phyloP scores from a whole-genome alignment of 192 early-diverging fungal species.

The Helicostylum pulchrum region DNA sequence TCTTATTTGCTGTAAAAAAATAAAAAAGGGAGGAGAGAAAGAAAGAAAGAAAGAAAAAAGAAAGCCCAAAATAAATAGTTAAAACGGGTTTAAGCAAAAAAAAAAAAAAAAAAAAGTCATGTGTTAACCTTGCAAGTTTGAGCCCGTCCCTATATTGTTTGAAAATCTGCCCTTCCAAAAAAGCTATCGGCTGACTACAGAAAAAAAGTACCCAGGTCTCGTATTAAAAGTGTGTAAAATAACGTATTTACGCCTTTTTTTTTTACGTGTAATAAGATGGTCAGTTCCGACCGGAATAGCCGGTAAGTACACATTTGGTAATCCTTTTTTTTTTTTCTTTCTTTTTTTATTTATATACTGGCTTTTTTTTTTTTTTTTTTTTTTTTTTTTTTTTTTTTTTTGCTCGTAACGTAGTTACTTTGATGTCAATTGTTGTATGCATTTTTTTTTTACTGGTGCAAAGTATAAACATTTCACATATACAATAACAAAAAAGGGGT shows the following conservation, averaged over 20 bases:
- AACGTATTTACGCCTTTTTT: too few relatives aligned
- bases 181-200: slow-evolving; percentile 14
- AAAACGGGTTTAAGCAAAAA: neutral
- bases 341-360: too few relatives aligned
- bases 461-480: too few relatives aligned
- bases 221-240: too few relatives aligned
- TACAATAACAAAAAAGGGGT: too few relatives aligned
- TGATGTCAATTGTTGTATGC: too few relatives aligned
- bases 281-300: neutral
- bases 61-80: neutral
- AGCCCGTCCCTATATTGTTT: slow-evolving; percentile 7
- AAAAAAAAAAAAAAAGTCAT: too few relatives aligned
- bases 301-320: slow-evolving; percentile 16
- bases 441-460: too few relatives aligned
- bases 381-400: too few relatives aligned
- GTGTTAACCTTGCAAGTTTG: neutral
- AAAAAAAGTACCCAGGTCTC: neutral
- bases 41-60: neutral
- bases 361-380: neutral
- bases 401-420: too few relatives aligned
- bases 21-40: neutral
- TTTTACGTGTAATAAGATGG: neutral
- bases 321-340: neutral
- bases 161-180: slow-evolving; percentile 11
- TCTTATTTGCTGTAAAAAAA: neutral